Conservation (phyloP, 148 eudicot genomes). For the Drosera capensis region DNA sequence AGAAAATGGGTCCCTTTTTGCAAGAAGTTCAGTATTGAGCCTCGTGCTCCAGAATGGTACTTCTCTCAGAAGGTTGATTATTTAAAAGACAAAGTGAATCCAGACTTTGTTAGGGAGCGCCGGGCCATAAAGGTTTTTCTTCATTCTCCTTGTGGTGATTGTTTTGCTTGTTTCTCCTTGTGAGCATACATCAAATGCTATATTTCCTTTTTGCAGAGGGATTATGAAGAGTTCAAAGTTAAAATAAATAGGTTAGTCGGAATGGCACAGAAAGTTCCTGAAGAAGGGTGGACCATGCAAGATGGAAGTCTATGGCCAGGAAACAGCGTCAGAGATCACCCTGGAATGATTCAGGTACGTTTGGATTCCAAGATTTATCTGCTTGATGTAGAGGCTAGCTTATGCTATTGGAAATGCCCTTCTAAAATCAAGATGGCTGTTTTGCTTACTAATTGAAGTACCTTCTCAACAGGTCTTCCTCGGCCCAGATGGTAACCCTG, state of each 20-base stretch:
- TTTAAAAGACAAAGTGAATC: constrained; percentile 74
- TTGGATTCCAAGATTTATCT: neutral
- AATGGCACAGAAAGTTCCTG: constrained; percentile 91
- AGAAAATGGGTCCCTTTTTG: constrained; percentile 95
- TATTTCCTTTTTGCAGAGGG: constrained; percentile 41
- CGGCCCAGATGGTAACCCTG: constrained; percentile 74
- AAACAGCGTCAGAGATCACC: constrained; percentile 89
- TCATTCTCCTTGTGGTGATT: neutral
- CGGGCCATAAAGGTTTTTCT: constrained; percentile 84
- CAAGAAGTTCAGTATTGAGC: constrained; percentile 74
- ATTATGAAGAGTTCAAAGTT: constrained; percentile 83
- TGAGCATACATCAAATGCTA: no score
- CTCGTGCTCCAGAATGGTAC: constrained; percentile 98
- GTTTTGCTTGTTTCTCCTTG: neutral
- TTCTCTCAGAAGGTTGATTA: constrained; percentile 80
- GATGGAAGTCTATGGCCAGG: constrained; percentile 99
- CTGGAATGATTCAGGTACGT: constrained; percentile 90
- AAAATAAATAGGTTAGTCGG: constrained; percentile 74
- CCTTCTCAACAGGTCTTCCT: constrained; percentile 50
- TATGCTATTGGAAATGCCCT: neutral
- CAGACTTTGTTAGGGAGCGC: constrained; percentile 87
- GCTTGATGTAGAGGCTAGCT: neutral
- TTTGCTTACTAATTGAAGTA: neutral
- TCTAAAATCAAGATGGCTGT: neutral
- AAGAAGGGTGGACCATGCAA: constrained; percentile 98